Evolutionary conservation across 2,329 filamentous ascomycete species (phyloP).

Genomic region (Zymoseptoria brevis): DNA sequence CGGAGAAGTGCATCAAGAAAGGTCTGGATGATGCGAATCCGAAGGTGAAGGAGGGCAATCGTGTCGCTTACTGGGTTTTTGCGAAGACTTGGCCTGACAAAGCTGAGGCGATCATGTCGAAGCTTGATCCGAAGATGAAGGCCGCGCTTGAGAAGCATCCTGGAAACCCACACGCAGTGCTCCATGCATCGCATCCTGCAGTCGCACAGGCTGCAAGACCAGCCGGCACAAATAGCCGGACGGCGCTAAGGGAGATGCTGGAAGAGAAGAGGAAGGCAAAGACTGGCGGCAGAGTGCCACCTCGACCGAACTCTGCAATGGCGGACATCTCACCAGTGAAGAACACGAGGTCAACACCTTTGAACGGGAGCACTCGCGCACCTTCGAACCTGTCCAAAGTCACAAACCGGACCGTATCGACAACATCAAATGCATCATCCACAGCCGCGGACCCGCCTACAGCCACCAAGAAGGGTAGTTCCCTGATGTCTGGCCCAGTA

Average conservation of each 20-base stretch:
- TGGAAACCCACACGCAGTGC: slow-evolving; percentile 60
- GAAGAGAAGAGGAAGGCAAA: slow-evolving; percentile 61
- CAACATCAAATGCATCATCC: slow-evolving; percentile 19
- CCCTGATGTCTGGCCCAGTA: slow-evolving; percentile 53
- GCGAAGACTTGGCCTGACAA: slow-evolving; percentile 66
- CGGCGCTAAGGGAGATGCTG: slow-evolving; percentile 72
- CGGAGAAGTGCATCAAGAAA: slow-evolving; percentile 84
- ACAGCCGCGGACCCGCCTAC: slow-evolving; percentile 16
- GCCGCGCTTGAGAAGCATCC: slow-evolving; percentile 74
- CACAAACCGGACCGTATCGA: slow-evolving; percentile 24
- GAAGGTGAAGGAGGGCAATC: slow-evolving; percentile 77
- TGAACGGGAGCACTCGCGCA: slow-evolving; percentile 18
- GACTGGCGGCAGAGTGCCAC: slow-evolving; percentile 39
- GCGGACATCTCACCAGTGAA: slow-evolving; percentile 44
- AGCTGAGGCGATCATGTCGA: slow-evolving; percentile 69
- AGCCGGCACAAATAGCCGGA: slow-evolving; percentile 41
- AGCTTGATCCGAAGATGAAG: slow-evolving; percentile 70
- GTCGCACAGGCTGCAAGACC: slow-evolving; percentile 20
- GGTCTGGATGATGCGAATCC: slow-evolving; percentile 85
- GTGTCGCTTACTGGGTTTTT: slow-evolving; percentile 81
- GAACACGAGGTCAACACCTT: slow-evolving; percentile 24
- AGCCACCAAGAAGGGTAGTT: slow-evolving; percentile 32
- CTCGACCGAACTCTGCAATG: slow-evolving; percentile 52
- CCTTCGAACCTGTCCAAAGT: slow-evolving; percentile 25
- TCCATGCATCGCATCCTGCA: slow-evolving; percentile 42